phyloP scores from a whole-genome alignment of 768 basidiomycete genomes.

The Trichaptum fuscoviolaceum region DNA sequence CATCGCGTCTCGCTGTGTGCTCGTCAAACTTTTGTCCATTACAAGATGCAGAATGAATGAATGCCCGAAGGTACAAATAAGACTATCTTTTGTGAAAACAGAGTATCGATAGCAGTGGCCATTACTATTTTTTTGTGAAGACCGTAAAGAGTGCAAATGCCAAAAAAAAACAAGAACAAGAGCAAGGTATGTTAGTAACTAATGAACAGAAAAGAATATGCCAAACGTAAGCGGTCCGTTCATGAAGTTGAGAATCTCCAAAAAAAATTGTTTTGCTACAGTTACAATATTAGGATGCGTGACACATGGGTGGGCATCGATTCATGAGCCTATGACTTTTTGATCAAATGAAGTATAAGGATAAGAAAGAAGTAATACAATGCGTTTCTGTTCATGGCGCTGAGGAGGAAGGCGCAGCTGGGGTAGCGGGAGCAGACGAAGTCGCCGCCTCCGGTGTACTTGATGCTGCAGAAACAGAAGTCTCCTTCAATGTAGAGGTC shows the following conservation, averaged over 20 bases:
- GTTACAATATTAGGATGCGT: neutral
- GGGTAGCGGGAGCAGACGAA: neutral
- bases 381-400: neutral
- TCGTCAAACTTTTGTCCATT: neutral
- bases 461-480: conserved; percentile 6
- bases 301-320: neutral
- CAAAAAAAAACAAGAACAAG: neutral
- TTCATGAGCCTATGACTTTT: neutral
- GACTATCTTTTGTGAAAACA: neutral
- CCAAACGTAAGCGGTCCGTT: neutral
- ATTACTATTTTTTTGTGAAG: neutral
- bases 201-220: neutral
- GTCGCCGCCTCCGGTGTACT: neutral
- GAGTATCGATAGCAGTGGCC: neutral
- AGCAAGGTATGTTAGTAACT: neutral
- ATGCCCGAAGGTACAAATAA: neutral
- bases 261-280: neutral
- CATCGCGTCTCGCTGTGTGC: neutral
- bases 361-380: neutral
- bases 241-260: neutral
- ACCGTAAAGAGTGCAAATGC: neutral
- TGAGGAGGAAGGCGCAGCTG: neutral
- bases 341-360: neutral
- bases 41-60: neutral
- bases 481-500: neutral